Conservation (phyloP, 495 filamentous ascomycete species). For the Daldinia decipiens region DNA sequence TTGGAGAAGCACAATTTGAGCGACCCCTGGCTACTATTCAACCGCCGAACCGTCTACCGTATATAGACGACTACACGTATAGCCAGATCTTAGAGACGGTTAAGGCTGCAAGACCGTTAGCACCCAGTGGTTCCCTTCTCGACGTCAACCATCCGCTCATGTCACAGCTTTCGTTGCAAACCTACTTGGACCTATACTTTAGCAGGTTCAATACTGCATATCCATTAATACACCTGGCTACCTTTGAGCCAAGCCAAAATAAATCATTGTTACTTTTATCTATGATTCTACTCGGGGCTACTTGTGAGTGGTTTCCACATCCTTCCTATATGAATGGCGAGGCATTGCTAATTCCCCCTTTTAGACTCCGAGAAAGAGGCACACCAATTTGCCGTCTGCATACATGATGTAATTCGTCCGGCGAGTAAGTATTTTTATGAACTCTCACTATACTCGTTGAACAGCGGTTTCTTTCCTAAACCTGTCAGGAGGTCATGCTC, state of each 20-base stretch:
- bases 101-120: constrained; percentile 52
- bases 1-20: constrained; percentile 30
- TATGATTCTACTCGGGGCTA: constrained; percentile 64
- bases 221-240: constrained; percentile 63
- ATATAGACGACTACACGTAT: constrained; percentile 54
- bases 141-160: constrained; percentile 59
- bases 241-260: constrained; percentile 59
- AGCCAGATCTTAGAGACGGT: constrained; percentile 57
- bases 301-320: constrained; percentile 45
- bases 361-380: constrained; percentile 60
- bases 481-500: too few relatives aligned
- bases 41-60: constrained; percentile 40
- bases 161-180: constrained; percentile 58
- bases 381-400: constrained; percentile 63
- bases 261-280: constrained; percentile 61
- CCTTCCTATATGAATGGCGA: background rate
- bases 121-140: constrained; percentile 54
- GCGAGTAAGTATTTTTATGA: constrained; percentile 38
- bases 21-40: constrained; percentile 38
- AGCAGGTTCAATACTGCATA: constrained; percentile 65
- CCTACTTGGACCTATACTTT: constrained; percentile 65
- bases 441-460: too few relatives aligned
- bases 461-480: too few relatives aligned
- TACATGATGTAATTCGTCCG: constrained; percentile 60
- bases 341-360: constrained; percentile 2